A percentile compares a stretch with the other conserved stretches of the same genome.
These are phyloP conservation scores for Stereum hirsutum DNA, from an alignment of 1,284 basidiomycete species.

Conservation along the genomic window DNA sequence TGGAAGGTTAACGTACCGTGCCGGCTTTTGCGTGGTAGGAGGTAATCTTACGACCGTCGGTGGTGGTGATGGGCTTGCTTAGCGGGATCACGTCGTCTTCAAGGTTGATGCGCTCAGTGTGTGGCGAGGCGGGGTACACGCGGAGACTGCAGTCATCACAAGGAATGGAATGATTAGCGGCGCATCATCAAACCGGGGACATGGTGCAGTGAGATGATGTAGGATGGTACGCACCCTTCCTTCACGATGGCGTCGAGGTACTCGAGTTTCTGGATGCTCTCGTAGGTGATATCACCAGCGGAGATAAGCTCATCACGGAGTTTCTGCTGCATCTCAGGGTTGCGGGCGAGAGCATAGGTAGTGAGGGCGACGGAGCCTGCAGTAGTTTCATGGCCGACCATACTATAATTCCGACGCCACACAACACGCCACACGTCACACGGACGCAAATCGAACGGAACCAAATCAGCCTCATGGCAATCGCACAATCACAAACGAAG, in stretches of 20 bases:
- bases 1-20: constrained; percentile 10
- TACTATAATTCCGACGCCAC: no score
- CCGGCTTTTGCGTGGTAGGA: constrained; percentile 13
- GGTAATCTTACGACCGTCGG: constrained; percentile 11
- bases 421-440: no score
- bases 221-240: constrained; percentile 5
- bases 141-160: constrained; percentile 15
- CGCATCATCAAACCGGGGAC: no score
- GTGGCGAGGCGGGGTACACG: constrained; percentile 13
- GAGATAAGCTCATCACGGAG: constrained; percentile 17
- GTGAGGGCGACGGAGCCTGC: constrained; percentile 14
- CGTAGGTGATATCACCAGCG: constrained; percentile 18
- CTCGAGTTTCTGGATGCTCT: constrained; percentile 19
- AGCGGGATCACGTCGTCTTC: constrained; percentile 17
- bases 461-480: neutral
- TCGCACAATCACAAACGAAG: neutral
- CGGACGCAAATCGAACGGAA: neutral
- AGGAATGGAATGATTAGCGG: neutral
- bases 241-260: constrained; percentile 21
- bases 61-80: constrained; percentile 12
- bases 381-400: constrained; percentile 19
- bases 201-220: no score
- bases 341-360: constrained; percentile 17
- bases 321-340: constrained; percentile 17
- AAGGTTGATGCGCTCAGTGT: constrained; percentile 13